Evolutionary conservation across 139 green algal species (phyloP).

Genomic region (Volvox reticuliferus): DNA sequence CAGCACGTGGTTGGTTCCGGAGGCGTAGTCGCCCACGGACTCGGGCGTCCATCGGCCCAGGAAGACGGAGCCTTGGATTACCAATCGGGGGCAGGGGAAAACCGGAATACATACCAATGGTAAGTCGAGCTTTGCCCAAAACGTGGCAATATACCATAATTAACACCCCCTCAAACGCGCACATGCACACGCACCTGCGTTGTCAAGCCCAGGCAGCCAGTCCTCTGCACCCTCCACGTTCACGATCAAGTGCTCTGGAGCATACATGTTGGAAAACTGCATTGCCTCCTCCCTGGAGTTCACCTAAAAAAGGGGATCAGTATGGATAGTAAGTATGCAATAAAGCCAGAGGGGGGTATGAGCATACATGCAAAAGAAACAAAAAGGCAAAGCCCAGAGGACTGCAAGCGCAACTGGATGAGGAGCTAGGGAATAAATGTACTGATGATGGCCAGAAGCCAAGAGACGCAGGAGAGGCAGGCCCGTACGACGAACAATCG

Average conservation of each 20-base stretch:
- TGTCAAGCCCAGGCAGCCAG: constrained; percentile 88
- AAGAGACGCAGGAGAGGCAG: too few relatives aligned
- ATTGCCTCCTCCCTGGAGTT: constrained; percentile 78
- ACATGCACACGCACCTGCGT: constrained; percentile 69
- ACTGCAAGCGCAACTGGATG: too few relatives aligned
- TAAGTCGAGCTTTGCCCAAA: too few relatives aligned
- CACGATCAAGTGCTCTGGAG: constrained; percentile 98
- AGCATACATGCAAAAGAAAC: too few relatives aligned
- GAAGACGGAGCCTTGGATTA: constrained; percentile 87
- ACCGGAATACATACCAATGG: neutral
- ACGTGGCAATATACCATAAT: too few relatives aligned
- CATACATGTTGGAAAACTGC: constrained; percentile 94
- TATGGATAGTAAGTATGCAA: too few relatives aligned
- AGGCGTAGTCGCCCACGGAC: constrained; percentile 98
- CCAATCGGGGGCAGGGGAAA: neutral
- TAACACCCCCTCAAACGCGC: too few relatives aligned
- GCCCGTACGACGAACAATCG: too few relatives aligned
- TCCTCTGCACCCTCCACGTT: constrained; percentile 92
- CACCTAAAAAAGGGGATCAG: constrained; percentile 40
- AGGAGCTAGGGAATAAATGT: too few relatives aligned
- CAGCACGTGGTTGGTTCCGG: constrained; percentile 98
- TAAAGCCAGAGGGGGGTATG: too few relatives aligned
- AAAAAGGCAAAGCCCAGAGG: too few relatives aligned
- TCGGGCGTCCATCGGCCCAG: constrained; percentile 96
- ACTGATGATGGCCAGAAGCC: too few relatives aligned